Evolutionary conservation across 768 basidiomycete species (phyloP).

Genomic region (Boletus insuetus): DNA sequence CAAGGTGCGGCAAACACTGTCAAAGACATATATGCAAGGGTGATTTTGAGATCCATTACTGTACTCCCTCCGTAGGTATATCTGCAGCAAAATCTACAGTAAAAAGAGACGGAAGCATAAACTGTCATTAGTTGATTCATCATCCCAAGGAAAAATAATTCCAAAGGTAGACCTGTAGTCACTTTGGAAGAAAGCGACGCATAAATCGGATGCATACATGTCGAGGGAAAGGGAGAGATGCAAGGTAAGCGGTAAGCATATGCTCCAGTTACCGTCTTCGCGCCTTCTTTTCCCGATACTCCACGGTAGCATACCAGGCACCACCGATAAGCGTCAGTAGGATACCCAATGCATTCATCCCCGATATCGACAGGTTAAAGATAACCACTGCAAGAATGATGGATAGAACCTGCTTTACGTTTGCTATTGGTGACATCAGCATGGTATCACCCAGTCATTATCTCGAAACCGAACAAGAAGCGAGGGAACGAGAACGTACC

Average conservation of each 20-base stretch:
- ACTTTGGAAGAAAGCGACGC: neutral
- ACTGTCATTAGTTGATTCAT: neutral
- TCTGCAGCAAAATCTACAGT: neutral
- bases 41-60: neutral
- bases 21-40: neutral
- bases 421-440: constrained; percentile 47
- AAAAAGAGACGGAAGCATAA: neutral
- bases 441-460: neutral
- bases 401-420: constrained; percentile 92
- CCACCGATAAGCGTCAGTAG: constrained; percentile 82
- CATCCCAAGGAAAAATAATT: neutral
- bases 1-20: neutral
- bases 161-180: neutral
- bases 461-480: constrained; percentile 4
- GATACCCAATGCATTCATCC: constrained; percentile 81
- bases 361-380: constrained; percentile 80
- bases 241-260: neutral
- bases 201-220: neutral
- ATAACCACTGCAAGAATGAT: constrained; percentile 79
- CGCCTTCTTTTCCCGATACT: constrained; percentile 48
- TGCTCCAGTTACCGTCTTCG: constrained; percentile 14
- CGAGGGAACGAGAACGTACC: constrained; percentile 42
- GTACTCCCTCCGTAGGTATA: neutral
- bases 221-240: neutral
- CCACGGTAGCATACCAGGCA: constrained; percentile 72